Conservation (phyloP, 805 yeast genomes). For the Saturnispora gosingensis region DNA sequence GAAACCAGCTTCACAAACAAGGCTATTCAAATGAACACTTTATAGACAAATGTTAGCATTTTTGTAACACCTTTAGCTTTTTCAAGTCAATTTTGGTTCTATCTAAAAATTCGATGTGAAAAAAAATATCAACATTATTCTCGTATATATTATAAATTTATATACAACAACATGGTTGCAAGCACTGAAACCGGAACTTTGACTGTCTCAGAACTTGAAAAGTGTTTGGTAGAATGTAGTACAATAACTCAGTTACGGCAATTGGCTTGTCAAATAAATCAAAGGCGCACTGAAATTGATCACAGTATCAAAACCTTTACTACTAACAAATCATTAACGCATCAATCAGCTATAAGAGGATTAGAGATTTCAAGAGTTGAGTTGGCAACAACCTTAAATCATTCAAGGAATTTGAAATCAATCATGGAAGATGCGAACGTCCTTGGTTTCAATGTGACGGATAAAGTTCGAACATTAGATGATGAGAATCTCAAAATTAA, state of each 20-base stretch:
- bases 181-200: not conserved
- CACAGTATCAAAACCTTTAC: slow-evolving; percentile 15
- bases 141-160: not conserved
- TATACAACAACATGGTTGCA: not conserved
- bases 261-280: not conserved
- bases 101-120: not conserved
- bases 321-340: slow-evolving; percentile 28
- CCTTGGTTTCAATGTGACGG: slow-evolving; percentile 58
- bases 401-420: slow-evolving; percentile 46
- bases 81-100: not conserved
- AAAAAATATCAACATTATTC: not conserved
- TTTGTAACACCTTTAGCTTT: not conserved
- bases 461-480: slow-evolving; percentile 60
- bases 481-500: slow-evolving; percentile 57
- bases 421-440: slow-evolving; percentile 53
- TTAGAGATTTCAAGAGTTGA: slow-evolving; percentile 55
- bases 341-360: slow-evolving; percentile 31
- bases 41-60: not conserved
- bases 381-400: slow-evolving; percentile 48
- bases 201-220: not conserved
- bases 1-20: not conserved
- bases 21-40: not conserved
- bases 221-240: not conserved
- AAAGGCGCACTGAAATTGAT: not conserved
- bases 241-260: slow-evolving; percentile 17